phyloP scores from a whole-genome alignment of 768 basidiomycete species.

The Daedalea quercina region DNA sequence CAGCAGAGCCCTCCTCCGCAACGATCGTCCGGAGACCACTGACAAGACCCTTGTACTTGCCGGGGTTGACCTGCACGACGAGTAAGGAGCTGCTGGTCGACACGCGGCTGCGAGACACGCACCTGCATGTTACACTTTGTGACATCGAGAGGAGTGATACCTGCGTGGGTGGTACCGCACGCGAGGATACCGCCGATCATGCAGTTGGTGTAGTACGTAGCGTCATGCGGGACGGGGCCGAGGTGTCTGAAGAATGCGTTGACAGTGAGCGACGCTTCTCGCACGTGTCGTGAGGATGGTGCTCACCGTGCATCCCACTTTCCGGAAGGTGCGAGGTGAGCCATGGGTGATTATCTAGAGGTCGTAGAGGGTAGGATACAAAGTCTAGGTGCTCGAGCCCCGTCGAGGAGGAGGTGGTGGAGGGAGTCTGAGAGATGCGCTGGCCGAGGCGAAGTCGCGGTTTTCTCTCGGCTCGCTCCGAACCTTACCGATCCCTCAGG shows the following conservation, averaged over 20 bases:
- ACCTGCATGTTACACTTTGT: constrained; percentile 94
- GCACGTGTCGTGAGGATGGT: neutral
- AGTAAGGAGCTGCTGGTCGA: neutral
- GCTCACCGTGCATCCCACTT: constrained; percentile 75
- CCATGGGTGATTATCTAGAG: constrained; percentile 33
- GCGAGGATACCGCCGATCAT: constrained; percentile 85
- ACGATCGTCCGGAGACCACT: constrained; percentile 58
- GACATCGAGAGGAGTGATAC: constrained; percentile 82
- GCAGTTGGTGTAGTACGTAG: constrained; percentile 75
- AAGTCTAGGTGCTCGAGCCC: constrained; percentile 15
- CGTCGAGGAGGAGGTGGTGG: neutral
- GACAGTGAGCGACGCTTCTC: neutral
- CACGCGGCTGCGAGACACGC: constrained; percentile 8
- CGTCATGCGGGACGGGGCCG: constrained; percentile 73
- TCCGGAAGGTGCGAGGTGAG: constrained; percentile 39
- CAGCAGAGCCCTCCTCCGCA: constrained; percentile 75
- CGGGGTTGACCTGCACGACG: constrained; percentile 56
- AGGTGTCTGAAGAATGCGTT: constrained; percentile 35
- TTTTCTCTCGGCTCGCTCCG: constrained; percentile 2
- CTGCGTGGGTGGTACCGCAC: constrained; percentile 84
- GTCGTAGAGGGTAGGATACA: constrained; percentile 25
- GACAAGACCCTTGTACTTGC: constrained; percentile 65
- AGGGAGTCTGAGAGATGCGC: no score
- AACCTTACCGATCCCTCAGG: constrained; percentile 2
- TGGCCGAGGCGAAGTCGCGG: neutral